These are phyloP conservation scores for Corrigiola litoralis DNA, from an alignment of 179 eudicot genomes.

Conservation along the genomic window DNA sequence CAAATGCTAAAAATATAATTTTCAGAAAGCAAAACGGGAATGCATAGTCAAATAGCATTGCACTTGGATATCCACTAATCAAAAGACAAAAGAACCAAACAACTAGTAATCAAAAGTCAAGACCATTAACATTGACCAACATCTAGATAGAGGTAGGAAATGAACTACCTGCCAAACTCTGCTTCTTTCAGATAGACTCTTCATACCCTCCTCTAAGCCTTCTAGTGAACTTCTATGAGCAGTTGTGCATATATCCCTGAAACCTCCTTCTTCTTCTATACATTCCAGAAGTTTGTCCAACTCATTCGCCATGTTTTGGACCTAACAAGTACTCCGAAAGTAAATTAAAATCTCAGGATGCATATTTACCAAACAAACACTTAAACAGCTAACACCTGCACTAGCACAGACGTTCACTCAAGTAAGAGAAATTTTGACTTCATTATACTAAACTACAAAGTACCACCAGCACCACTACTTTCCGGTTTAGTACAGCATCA, in stretches of 20 bases:
- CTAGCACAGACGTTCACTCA: neutral
- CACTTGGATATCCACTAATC: neutral
- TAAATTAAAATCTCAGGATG: constrained; percentile 7
- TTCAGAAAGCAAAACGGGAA: neutral
- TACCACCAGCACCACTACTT: neutral
- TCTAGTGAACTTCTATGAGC: constrained; percentile 38
- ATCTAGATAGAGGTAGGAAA: neutral
- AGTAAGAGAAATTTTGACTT: neutral
- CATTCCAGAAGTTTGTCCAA: constrained; percentile 60
- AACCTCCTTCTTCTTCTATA: constrained; percentile 75
- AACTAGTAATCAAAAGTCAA: neutral
- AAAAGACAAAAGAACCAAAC: neutral
- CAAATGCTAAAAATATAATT: neutral
- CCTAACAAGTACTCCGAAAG: constrained; percentile 39
- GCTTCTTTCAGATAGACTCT: constrained; percentile 44
- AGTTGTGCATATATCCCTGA: constrained; percentile 52
- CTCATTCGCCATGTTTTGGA: constrained; percentile 75
- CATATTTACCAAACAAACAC: neutral
- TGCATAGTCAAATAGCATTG: neutral
- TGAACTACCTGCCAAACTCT: constrained; percentile 48
- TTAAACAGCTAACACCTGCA: constrained; percentile 2
- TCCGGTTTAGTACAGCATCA: too few relatives aligned
- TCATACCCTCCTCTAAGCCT: constrained; percentile 57
- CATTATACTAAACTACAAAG: neutral
- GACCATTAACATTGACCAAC: constrained; percentile 4